Evolutionary conservation across 2,329 filamentous ascomycete species (phyloP).

Genomic region (Diaporthe citri): DNA sequence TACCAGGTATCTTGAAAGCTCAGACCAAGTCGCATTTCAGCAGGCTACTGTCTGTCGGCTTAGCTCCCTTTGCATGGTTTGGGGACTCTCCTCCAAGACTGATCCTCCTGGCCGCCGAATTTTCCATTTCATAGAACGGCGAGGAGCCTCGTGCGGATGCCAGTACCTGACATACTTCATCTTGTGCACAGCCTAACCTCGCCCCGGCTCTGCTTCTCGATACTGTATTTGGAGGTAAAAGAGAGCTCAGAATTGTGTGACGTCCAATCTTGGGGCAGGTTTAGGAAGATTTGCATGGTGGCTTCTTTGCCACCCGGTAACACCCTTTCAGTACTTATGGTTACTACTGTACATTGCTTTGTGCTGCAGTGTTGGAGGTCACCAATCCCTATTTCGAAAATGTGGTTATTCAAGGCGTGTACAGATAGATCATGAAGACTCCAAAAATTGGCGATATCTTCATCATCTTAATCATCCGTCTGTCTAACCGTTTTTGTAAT

Average conservation of each 20-base stretch:
- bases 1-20: background rate
- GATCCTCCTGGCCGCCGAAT: background rate
- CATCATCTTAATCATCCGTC: background rate
- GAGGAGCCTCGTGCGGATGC: too few relatives aligned
- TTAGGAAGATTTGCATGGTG: background rate
- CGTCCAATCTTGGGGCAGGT: too few relatives aligned
- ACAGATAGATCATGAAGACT: too few relatives aligned
- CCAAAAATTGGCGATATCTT: background rate
- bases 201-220: background rate
- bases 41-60: background rate
- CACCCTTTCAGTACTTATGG: too few relatives aligned
- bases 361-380: background rate
- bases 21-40: background rate
- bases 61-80: background rate
- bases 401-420: too few relatives aligned
- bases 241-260: background rate
- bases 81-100: background rate
- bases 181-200: background rate
- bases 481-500: background rate
- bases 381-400: background rate
- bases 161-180: background rate
- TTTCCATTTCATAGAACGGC: background rate
- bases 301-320: background rate
- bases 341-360: background rate
- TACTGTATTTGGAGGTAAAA: background rate